These are phyloP conservation scores for Solanum clarkiae DNA, from an alignment of 257 asterid genomes.

Conservation along the genomic window DNA sequence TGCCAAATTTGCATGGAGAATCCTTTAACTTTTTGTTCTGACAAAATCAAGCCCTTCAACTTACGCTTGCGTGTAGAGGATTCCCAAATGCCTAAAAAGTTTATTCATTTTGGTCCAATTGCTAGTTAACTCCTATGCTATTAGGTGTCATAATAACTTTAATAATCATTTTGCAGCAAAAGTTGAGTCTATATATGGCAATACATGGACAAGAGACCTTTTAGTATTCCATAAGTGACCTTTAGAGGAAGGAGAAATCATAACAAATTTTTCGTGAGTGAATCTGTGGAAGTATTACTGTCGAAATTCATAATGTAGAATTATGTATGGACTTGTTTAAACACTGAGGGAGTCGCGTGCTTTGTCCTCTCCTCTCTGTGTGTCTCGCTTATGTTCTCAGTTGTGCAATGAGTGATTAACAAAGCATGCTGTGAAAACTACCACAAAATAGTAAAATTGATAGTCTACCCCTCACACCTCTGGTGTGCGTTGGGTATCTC, in stretches of 20 bases:
- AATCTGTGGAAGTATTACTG: no score
- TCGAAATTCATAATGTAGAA: no score
- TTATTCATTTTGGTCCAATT: background rate
- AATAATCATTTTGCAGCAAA: background rate
- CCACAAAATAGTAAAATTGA: background rate
- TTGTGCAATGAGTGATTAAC: background rate
- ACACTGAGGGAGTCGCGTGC: no score
- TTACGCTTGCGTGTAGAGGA: background rate
- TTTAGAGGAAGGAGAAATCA: background rate
- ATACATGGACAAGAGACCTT: background rate
- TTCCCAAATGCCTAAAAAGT: background rate
- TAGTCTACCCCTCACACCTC: background rate
- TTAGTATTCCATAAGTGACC: background rate
- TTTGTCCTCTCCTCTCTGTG: background rate
- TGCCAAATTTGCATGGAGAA: background rate
- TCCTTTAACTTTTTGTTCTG: background rate
- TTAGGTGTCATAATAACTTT: background rate
- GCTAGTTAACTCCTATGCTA: background rate
- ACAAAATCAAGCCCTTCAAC: background rate
- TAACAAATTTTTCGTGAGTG: background rate
- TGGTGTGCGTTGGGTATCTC: no score
- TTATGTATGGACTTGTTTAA: no score
- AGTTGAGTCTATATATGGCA: background rate
- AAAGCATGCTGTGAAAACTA: no score
- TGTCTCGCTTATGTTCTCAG: background rate